Evolutionary conservation across 176 grass and related monocot genomes (phyloP).

Genomic region (Saccharum officinarum): DNA sequence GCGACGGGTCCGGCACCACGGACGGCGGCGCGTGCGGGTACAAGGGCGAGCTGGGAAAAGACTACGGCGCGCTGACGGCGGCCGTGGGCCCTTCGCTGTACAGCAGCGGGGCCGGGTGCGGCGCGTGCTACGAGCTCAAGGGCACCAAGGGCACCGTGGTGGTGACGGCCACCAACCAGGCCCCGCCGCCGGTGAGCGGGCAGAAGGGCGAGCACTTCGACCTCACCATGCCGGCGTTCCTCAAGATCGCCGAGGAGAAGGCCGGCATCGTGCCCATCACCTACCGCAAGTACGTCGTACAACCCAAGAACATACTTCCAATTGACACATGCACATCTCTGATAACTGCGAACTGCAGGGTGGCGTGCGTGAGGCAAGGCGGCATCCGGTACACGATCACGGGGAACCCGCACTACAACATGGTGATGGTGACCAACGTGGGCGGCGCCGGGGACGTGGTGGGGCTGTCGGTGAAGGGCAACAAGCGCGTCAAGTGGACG

Average conservation of each 20-base stretch:
- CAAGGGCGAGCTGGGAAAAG: constrained; percentile 57
- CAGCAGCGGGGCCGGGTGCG: constrained; percentile 56
- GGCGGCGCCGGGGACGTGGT: constrained; percentile 70
- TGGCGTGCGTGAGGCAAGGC: no score
- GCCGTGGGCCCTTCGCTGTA: constrained; percentile 70
- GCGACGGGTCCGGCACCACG: constrained; percentile 55
- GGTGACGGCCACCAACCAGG: constrained; percentile 66
- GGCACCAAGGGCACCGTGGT: constrained; percentile 30
- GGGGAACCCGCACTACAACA: constrained; percentile 67
- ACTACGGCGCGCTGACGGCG: constrained; percentile 72
- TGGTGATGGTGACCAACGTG: constrained; percentile 63
- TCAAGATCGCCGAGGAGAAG: constrained; percentile 69
- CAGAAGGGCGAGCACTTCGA: constrained; percentile 54
- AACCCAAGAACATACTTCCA: no score
- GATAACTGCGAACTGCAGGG: no score
- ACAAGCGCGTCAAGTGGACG: constrained; percentile 61
- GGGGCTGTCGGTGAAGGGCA: constrained; percentile 59
- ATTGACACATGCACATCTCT: no score
- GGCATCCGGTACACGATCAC: constrained; percentile 64
- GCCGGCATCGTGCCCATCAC: constrained; percentile 69
- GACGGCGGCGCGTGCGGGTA: constrained; percentile 66
- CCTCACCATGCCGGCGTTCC: constrained; percentile 68
- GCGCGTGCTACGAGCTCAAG: constrained; percentile 77
- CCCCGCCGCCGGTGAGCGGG: constrained; percentile 55
- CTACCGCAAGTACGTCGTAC: constrained; percentile 26